Evolutionary conservation across 441 rosid genomes (phyloP).

Genomic region (Macaranga tanarius): DNA sequence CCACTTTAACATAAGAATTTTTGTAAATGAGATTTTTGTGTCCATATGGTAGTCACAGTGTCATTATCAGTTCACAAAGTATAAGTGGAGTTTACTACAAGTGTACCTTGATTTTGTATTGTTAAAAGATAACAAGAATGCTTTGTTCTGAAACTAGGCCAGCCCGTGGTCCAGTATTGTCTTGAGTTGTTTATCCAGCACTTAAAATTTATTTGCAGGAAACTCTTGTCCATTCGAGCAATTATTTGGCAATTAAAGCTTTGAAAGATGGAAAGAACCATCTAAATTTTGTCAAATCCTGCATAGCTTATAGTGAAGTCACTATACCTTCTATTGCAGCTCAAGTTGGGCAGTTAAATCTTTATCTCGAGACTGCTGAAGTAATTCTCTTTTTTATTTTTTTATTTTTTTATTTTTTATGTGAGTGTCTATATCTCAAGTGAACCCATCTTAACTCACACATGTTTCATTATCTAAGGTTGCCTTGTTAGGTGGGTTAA

Average conservation of each 20-base stretch:
- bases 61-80: constrained; percentile 13
- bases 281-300: constrained; percentile 62
- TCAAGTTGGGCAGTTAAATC: constrained; percentile 58
- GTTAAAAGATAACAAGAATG: not conserved
- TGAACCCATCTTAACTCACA: constrained; percentile 22
- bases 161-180: not conserved
- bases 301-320: constrained; percentile 83
- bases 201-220: constrained; percentile 52
- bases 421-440: not conserved
- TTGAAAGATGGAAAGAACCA: constrained; percentile 51
- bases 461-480: constrained; percentile 47
- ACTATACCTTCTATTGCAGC: constrained; percentile 72
- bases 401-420: too few relatives aligned
- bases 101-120: not conserved
- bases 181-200: constrained; percentile 15
- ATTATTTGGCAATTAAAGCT: constrained; percentile 64
- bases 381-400: constrained; percentile 46
- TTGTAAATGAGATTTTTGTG: not conserved
- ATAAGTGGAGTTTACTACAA: not conserved
- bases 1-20: not conserved
- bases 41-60: not conserved
- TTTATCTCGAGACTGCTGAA: constrained; percentile 89
- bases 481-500: constrained; percentile 68
- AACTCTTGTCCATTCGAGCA: constrained; percentile 76
- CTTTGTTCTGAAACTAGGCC: not conserved